Evolutionary conservation across 306 rosid species (phyloP), one percentile per base, ranked within the genome.

Genomic region (Prunus armeniaca): DNA sequence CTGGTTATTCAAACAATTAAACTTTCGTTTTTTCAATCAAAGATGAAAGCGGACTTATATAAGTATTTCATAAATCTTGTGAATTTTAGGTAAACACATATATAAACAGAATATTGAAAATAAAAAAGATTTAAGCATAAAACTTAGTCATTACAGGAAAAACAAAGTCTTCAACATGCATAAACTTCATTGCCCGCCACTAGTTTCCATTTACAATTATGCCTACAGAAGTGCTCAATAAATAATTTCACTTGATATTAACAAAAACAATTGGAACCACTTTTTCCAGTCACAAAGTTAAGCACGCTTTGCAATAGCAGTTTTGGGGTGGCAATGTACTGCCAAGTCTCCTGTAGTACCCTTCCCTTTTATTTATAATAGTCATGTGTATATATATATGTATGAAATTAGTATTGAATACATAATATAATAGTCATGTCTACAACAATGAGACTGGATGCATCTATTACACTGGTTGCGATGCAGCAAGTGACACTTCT

Each of bases 391-490:
- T 51, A 51, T 51, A 22, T 22, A 17, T 51, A 15, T 51, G 15
- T 52, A 18, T 52, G 2, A 38, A 38, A 49, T 15, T 49, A 49
- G 18, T 10, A 49, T 49, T 49, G 14, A 49, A 49, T 49, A 14
- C 54, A 49, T 15, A 49, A 18, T 18, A 18, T 18, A 18, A 15
- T 0, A 15, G 9, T 52, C 2, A n/a, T 56, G 62, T 56, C 62
- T 27, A 73, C 38, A 77, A 72, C 51, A 65, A 61, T 75, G 75
- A 77, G 84, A 81, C 84, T 84, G 91, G 97, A 91, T 84, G 93
- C 97, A 78, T 92, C 97, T 96, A 96, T 96, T 96, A 92, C 99
- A 96, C 99, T 86, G 99, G 99, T 96, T 96, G 99, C 79, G 97
- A 93, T 87, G 99, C 99, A 85, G 99, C 98, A 77, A 91, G 86